Percentiles rank a stretch among this genome's conserved stretches.
These are phyloP conservation scores for Aspergillus sclerotioniger DNA, from an alignment of 495 filamentous ascomycete species.

Conservation along the genomic window DNA sequence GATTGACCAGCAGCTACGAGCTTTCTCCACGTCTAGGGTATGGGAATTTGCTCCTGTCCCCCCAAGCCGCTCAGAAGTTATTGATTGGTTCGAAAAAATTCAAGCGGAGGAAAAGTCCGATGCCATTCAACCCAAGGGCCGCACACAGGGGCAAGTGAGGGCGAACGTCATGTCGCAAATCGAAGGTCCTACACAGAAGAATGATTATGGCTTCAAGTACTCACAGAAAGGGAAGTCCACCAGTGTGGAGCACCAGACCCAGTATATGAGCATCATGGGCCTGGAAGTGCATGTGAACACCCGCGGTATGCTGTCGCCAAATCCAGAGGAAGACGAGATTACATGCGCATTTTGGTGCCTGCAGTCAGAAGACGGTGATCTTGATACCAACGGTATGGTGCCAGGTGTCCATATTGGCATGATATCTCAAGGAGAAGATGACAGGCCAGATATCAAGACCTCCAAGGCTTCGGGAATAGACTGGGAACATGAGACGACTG, in stretches of 20 bases:
- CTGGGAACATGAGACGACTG: constrained; percentile 70
- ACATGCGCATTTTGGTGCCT: constrained; percentile 88
- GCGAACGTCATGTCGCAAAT: constrained; percentile 71
- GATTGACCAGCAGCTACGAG: constrained; percentile 47
- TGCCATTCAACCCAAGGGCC: constrained; percentile 6
- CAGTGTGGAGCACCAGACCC: constrained; percentile 78
- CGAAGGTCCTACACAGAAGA: constrained; percentile 83
- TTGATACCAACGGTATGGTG: constrained; percentile 51
- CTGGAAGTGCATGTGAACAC: constrained; percentile 95
- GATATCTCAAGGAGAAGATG: constrained; percentile 38
- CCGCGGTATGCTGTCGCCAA: constrained; percentile 71
- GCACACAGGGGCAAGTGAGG: constrained; percentile 16
- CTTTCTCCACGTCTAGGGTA: constrained; percentile 25
- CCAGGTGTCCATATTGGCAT: constrained; percentile 60
- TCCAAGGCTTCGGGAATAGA: constrained; percentile 50
- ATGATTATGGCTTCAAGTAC: constrained; percentile 80
- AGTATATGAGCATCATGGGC: constrained; percentile 97
- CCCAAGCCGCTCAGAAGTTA: constrained; percentile 69
- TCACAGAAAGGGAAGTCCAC: constrained; percentile 74
- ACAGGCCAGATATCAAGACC: constrained; percentile 51
- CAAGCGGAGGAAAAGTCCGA: constrained; percentile 14
- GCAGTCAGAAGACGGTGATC: constrained; percentile 64
- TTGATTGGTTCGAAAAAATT: constrained; percentile 59
- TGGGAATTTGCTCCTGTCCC: constrained; percentile 55
- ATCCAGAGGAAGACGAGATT: constrained; percentile 91